These are phyloP conservation scores for Silene conica DNA, from an alignment of 148 eudicot genomes.

Conservation along the genomic window DNA sequence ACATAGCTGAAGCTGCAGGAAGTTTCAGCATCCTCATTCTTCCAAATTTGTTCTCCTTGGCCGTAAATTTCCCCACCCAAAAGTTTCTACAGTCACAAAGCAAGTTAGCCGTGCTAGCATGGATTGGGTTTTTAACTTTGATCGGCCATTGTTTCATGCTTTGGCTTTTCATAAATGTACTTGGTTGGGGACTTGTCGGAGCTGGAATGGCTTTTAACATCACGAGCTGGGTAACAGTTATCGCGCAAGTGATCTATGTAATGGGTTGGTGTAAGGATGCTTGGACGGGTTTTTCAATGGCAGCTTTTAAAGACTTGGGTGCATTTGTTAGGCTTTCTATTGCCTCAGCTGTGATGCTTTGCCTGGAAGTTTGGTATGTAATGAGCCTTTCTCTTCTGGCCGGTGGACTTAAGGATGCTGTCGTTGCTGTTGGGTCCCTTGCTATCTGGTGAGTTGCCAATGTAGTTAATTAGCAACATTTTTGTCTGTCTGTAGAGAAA, in stretches of 20 bases:
- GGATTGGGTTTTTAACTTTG: constrained; percentile 44
- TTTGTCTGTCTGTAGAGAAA: too few species aligned
- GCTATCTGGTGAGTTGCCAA: constrained; percentile 57
- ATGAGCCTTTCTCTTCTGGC: constrained; percentile 62
- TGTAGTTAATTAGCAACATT: neutral
- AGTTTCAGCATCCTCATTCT: constrained; percentile 38
- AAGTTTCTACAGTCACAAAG: constrained; percentile 82
- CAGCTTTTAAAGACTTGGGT: constrained; percentile 67
- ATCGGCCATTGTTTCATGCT: constrained; percentile 34
- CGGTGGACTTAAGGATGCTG: constrained; percentile 62
- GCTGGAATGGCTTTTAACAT: constrained; percentile 62
- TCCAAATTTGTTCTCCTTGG: constrained; percentile 61
- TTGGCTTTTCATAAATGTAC: constrained; percentile 47
- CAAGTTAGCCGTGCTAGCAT: constrained; percentile 49
- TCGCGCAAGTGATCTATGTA: constrained; percentile 52
- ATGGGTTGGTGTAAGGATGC: constrained; percentile 67
- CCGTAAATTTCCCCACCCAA: constrained; percentile 61
- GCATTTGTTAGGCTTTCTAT: constrained; percentile 64
- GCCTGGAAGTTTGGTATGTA: constrained; percentile 76
- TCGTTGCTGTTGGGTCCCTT: constrained; percentile 71
- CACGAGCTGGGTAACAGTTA: constrained; percentile 39
- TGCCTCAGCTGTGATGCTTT: constrained; percentile 77
- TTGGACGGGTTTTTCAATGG: constrained; percentile 58
- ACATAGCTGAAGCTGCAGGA: constrained; percentile 65
- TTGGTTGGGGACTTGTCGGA: constrained; percentile 59